Conservation (phyloP, 179 eudicot species). For the Heliamphora ciliata region DNA sequence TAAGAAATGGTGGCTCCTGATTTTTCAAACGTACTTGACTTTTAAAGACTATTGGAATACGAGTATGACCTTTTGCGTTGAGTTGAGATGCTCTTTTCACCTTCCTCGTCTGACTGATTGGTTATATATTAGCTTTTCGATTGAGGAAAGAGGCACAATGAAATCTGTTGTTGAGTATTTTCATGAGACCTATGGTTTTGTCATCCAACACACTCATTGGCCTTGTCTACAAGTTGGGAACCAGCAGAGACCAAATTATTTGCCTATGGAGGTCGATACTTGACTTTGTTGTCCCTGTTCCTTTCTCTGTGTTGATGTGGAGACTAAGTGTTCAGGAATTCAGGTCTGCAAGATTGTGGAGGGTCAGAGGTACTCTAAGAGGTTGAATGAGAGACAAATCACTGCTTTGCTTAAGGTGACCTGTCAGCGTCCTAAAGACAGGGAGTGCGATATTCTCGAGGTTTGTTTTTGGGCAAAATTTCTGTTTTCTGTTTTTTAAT, state of each 20-base stretch:
- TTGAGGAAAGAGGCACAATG: constrained; percentile 78
- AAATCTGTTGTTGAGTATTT: constrained; percentile 87
- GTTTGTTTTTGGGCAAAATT: constrained; percentile 23
- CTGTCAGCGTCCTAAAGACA: constrained; percentile 82
- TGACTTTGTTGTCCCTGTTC: neutral
- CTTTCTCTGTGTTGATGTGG: neutral
- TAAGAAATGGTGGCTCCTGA: no score
- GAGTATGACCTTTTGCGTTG: neutral
- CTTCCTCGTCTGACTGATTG: neutral
- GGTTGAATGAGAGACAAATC: constrained; percentile 78
- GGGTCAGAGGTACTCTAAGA: constrained; percentile 82
- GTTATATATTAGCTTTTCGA: constrained; percentile 53
- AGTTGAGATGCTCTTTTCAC: constrained; percentile 7
- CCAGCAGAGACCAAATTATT: constrained; percentile 70
- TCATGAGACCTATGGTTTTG: constrained; percentile 70
- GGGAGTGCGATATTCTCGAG: constrained; percentile 69
- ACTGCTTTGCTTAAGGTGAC: constrained; percentile 82
- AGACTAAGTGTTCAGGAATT: constrained; percentile 12
- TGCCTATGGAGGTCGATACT: constrained; percentile 84
- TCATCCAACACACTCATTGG: constrained; percentile 68
- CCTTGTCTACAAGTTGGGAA: constrained; percentile 96
- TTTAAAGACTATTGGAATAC: no score
- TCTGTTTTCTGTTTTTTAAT: neutral
- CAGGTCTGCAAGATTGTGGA: constrained; percentile 88
- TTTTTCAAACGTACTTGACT: no score